These are phyloP conservation scores for Geotrichum candidum DNA, from an alignment of 1,139 yeast genomes.

Conservation along the genomic window DNA sequence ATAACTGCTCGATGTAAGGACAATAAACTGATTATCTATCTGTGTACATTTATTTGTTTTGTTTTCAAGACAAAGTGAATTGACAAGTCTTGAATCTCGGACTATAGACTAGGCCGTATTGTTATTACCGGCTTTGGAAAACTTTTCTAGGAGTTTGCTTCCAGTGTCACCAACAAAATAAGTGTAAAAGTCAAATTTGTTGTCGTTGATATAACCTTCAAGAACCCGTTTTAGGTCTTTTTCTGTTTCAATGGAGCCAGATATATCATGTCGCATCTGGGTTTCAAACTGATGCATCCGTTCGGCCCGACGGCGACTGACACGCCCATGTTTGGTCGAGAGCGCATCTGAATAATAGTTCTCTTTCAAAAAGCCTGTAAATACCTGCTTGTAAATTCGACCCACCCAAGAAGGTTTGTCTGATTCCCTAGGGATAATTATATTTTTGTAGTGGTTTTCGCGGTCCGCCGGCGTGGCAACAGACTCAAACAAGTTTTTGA, in stretches of 20 bases:
- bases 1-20: too few species aligned
- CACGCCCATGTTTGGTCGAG: conserved; percentile 1
- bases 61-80: neutral
- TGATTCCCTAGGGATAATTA: neutral
- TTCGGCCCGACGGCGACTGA: neutral
- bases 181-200: conserved; percentile 7
- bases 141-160: conserved; percentile 2
- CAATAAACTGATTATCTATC: too few species aligned
- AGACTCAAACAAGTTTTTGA: conserved; percentile 6
- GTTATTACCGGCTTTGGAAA: neutral
- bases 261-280: neutral
- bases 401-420: neutral
- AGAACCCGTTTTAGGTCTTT: neutral
- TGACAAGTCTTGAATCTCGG: neutral
- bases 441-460: conserved; percentile 4
- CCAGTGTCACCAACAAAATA: conserved; percentile 10
- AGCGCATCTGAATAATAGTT: conserved; percentile 8
- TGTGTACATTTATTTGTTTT: neutral
- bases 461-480: conserved; percentile 11
- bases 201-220: neutral
- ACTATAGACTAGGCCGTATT: neutral
- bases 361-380: conserved; percentile 3
- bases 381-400: neutral
- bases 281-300: neutral
- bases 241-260: neutral